Percentiles rank a stretch among this genome's conserved stretches.
Conservation (phyloP, 2,329 filamentous ascomycete genomes). For the Blumeria hordei region DNA sequence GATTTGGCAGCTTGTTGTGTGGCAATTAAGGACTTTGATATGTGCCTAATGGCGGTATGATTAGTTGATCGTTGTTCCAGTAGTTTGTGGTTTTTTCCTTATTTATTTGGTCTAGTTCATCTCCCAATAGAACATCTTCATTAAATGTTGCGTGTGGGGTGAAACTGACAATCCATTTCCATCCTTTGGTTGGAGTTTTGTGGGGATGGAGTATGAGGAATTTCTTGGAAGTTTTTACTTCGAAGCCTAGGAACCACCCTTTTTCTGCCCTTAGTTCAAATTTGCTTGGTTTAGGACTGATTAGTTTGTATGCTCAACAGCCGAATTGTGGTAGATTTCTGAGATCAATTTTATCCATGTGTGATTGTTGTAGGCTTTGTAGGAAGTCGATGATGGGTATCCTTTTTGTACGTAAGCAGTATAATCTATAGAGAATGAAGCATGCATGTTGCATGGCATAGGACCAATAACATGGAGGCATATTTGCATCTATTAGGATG, state of each 20-base stretch:
- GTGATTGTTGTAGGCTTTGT: neutral
- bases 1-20: too few relatives aligned
- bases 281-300: neutral
- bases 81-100: too few relatives aligned
- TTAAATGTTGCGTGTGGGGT: too few relatives aligned
- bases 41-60: too few relatives aligned
- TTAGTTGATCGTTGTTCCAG: too few relatives aligned
- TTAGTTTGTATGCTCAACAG: neutral
- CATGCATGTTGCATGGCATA: neutral
- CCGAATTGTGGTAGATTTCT: neutral
- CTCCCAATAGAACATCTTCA: too few relatives aligned
- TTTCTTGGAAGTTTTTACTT: neutral
- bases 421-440: neutral
- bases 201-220: too few relatives aligned
- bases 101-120: too few relatives aligned
- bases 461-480: neutral
- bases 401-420: neutral
- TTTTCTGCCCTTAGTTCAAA: neutral
- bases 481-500: neutral
- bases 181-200: too few relatives aligned
- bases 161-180: too few relatives aligned
- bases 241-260: neutral
- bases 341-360: too few relatives aligned
- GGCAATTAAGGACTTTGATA: too few relatives aligned
- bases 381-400: neutral